These are phyloP conservation scores for Neofusicoccum sp. DNA, from an alignment of 2,329 filamentous ascomycete genomes.

Conservation along the genomic window DNA sequence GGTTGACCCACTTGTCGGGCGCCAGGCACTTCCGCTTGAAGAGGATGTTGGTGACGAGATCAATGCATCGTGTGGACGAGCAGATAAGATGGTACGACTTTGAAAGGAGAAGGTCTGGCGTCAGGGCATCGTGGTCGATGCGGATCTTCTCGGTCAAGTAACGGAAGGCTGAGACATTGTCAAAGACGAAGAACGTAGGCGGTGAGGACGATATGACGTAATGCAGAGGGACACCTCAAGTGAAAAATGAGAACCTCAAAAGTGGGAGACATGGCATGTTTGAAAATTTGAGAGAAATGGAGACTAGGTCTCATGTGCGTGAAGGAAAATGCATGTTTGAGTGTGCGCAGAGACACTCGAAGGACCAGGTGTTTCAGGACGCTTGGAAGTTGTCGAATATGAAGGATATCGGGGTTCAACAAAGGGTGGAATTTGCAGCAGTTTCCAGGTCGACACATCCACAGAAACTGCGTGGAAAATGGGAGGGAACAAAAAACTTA, in stretches of 20 bases:
- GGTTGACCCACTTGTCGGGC: slow-evolving; percentile 33
- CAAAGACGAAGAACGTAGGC: not conserved
- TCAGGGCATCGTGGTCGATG: slow-evolving; percentile 72
- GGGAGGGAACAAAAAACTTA: not conserved
- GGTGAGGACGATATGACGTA: not conserved
- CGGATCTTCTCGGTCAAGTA: slow-evolving; percentile 87
- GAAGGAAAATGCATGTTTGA: slow-evolving; percentile 22
- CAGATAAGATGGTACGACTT: slow-evolving; percentile 88
- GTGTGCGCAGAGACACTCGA: slow-evolving; percentile 7
- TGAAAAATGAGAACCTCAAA: not conserved
- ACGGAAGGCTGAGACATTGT: slow-evolving; percentile 63
- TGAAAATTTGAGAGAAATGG: not conserved
- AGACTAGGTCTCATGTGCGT: not conserved
- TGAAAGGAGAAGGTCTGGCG: slow-evolving; percentile 66
- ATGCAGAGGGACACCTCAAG: not conserved
- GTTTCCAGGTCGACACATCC: not conserved
- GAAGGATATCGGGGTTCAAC: not conserved
- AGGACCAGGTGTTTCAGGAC: not conserved
- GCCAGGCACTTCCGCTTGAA: slow-evolving; percentile 48
- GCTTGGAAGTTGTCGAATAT: not conserved
- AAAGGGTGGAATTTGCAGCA: not conserved
- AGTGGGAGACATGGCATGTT: not conserved
- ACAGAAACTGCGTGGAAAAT: not conserved
- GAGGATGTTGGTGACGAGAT: slow-evolving; percentile 73
- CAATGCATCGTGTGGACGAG: slow-evolving; percentile 73